Percentiles rank a stretch among this genome's conserved stretches.
Conservation (phyloP, 2,329 filamentous ascomycete genomes). For the Lizonia empirigonia region DNA sequence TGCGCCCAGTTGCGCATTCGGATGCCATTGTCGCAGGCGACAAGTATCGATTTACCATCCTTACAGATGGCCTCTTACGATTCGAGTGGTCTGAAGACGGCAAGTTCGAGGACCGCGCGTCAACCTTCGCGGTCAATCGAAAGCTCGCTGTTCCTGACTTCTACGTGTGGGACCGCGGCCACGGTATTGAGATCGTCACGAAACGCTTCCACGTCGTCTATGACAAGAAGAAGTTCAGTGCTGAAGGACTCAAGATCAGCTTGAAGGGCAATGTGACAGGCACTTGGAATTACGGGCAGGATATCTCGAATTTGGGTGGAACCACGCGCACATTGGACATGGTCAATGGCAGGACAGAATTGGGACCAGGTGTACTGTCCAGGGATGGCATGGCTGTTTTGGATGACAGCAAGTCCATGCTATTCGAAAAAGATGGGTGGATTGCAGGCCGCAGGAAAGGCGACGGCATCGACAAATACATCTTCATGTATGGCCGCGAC, state of each 20-base stretch:
- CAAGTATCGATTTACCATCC: constrained; percentile 65
- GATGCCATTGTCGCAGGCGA: constrained; percentile 54
- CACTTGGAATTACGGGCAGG: constrained; percentile 59
- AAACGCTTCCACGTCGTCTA: constrained; percentile 62
- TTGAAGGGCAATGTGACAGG: constrained; percentile 53
- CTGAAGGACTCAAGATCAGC: constrained; percentile 56
- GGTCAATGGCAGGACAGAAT: constrained; percentile 56
- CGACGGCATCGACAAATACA: constrained; percentile 62
- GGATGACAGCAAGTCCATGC: constrained; percentile 62
- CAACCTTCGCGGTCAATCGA: constrained; percentile 65
- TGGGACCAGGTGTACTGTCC: constrained; percentile 60
- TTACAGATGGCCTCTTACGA: constrained; percentile 62
- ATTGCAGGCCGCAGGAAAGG: constrained; percentile 56
- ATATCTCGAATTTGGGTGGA: constrained; percentile 51
- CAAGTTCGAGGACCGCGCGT: constrained; percentile 66
- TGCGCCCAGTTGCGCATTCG: constrained; percentile 52
- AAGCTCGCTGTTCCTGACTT: constrained; percentile 56
- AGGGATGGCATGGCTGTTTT: constrained; percentile 58
- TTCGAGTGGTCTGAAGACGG: constrained; percentile 67
- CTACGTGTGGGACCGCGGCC: constrained; percentile 54
- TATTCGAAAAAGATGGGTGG: constrained; percentile 61
- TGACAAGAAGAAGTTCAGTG: constrained; percentile 61
- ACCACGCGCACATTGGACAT: constrained; percentile 62
- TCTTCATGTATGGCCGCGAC: constrained; percentile 65
- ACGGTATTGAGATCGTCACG: constrained; percentile 62